These are phyloP conservation scores for Obelidium mucronatum DNA, from an alignment of 192 early-diverging fungal species.

Conservation along the genomic window DNA sequence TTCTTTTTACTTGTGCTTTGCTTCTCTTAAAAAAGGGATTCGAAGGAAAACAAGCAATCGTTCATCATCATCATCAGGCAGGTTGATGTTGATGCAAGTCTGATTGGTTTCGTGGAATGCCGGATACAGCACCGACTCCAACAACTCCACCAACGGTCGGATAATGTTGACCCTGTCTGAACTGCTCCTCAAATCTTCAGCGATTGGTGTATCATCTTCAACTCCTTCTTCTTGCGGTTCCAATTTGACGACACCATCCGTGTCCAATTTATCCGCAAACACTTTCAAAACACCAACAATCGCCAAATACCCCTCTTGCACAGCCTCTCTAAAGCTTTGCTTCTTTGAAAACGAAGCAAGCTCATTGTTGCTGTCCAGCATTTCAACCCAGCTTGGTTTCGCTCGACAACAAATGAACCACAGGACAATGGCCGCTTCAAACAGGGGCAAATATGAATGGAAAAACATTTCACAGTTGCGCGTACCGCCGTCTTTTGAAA, in stretches of 20 bases:
- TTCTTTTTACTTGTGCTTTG: no score
- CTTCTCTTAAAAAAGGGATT: neutral
- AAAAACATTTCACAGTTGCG: neutral
- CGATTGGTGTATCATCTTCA: no score
- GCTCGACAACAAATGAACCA: slow-evolving; percentile 11
- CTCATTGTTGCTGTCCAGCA: neutral
- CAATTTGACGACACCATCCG: neutral
- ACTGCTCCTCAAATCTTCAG: no score
- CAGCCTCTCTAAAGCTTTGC: no score
- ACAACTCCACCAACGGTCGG: no score
- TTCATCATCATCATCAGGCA: neutral
- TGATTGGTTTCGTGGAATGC: neutral
- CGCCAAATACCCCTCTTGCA: no score
- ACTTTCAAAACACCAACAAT: neutral
- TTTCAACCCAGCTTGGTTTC: neutral
- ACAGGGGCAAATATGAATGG: neutral
- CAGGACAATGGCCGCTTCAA: slow-evolving; percentile 12
- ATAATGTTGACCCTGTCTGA: no score
- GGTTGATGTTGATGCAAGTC: neutral
- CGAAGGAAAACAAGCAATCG: neutral
- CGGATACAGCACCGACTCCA: neutral
- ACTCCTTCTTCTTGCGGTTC: neutral
- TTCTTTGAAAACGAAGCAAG: no score
- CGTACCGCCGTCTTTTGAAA: no score
- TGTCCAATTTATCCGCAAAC: neutral